Evolutionary conservation across 352 stramenopile species (phyloP).

Genomic region (Phytophthora lateralis): DNA sequence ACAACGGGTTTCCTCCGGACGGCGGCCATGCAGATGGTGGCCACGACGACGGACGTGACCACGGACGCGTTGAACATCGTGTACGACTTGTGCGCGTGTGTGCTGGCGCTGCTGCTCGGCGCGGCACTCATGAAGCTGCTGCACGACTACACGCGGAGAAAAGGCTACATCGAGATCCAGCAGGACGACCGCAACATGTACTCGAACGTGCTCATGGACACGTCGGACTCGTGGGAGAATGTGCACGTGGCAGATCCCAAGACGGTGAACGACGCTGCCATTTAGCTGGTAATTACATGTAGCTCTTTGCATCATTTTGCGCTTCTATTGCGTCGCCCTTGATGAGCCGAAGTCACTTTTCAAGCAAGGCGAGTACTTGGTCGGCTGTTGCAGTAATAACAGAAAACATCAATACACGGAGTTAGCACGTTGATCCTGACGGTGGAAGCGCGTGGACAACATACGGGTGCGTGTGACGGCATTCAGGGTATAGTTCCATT

Average conservation of each 20-base stretch:
- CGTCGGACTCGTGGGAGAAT: slow-evolving; percentile 76
- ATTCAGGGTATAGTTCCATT: slow-evolving; percentile 64
- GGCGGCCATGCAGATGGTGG: slow-evolving; percentile 20
- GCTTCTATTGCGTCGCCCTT: not conserved
- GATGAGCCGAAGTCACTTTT: slow-evolving; percentile 29
- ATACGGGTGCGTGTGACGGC: slow-evolving; percentile 53
- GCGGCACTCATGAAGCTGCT: slow-evolving; percentile 53
- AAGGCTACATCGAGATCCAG: slow-evolving; percentile 67
- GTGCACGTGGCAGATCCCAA: slow-evolving; percentile 22
- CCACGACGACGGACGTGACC: slow-evolving; percentile 1
- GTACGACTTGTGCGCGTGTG: slow-evolving; percentile 50
- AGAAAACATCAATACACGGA: not conserved
- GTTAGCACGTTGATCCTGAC: not conserved
- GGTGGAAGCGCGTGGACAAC: slow-evolving; percentile 8
- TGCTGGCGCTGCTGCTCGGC: slow-evolving; percentile 49
- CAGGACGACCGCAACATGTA: slow-evolving; percentile 75
- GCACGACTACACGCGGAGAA: slow-evolving; percentile 47
- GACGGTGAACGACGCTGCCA: slow-evolving; percentile 11
- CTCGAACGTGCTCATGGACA: slow-evolving; percentile 57
- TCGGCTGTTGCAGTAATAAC: slow-evolving; percentile 40
- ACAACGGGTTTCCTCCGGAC: slow-evolving; percentile 14
- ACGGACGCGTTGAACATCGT: slow-evolving; percentile 28
- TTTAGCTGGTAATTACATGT: slow-evolving; percentile 13
- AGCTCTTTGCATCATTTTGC: not conserved
- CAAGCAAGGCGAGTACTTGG: slow-evolving; percentile 61